Base-by-base conservation (phyloP, 192 early-diverging fungal species). In the Podila clonocystis region DNA sequence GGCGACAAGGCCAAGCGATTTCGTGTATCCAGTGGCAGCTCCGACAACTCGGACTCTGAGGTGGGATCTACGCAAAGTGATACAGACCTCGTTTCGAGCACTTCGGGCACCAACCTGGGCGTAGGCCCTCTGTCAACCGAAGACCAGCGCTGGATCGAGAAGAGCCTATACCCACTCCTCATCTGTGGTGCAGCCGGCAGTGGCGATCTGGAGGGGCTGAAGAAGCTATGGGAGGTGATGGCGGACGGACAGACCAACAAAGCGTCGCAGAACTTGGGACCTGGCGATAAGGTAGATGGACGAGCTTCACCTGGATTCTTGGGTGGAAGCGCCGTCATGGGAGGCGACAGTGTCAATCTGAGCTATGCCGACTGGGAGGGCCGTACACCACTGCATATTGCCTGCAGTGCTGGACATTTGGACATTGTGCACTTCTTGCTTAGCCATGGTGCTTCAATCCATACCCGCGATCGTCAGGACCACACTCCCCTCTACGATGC, bases 401-500 rank as follows among this genome's bases (percentile, higher is more conserved):
- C 97, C 1, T 92, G 92, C 48, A 83, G 89, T 20, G 91, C 93
- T 29, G 93, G 94, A 20, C 91, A 96, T 67, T 72, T 91, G 7
- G 85, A 86, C 5, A 89, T 92, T 11, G 93, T 94, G 0, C 87
- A 93, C 48, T 95, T 93, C 59, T 70, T 98, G 58, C 75, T 98
- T 7, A 77, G 84, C 31, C 89, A 93, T 68, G 98, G 98, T 4
- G 95, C 97, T 6, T 95, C 93, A 36, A 94, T 98, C 22, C 97
- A 99, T 75, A 85, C 92, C 26, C 89, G 96, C 6, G 97, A 98
- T 84, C 86, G 92, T 36, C 88, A 90, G 57, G 95, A 96, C 1
- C 97, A 96, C 69, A 96, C 95, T 7, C 95, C 97, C 2, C 78
- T 99, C 9, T 97, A 89, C 74, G 92, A 96, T 70, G 96, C 97